These are phyloP conservation scores for Aureobasidium lini DNA, from an alignment of 2,329 filamentous ascomycete species.

Conservation along the genomic window DNA sequence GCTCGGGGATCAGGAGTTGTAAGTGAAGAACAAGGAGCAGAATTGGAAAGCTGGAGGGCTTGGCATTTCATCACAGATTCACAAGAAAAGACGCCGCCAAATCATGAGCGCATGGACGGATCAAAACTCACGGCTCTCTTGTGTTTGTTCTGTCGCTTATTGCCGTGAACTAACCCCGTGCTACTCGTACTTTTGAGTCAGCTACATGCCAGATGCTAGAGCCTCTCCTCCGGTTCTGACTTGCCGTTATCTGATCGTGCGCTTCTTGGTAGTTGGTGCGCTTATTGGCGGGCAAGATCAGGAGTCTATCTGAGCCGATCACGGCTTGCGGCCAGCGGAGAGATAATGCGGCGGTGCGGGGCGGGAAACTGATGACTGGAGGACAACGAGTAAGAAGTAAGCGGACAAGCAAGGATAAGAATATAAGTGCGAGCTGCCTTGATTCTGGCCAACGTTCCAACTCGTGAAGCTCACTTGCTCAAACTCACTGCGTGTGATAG, in stretches of 20 bases:
- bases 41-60: constrained; percentile 13
- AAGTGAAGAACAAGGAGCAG: constrained; percentile 7
- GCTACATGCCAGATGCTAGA: no score
- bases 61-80: constrained; percentile 12
- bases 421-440: not conserved
- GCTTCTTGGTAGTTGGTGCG: not conserved
- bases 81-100: constrained; percentile 1
- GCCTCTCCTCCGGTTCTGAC: not conserved
- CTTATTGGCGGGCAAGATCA: not conserved
- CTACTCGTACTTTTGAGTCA: not conserved
- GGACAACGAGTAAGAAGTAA: not conserved
- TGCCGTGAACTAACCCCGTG: not conserved
- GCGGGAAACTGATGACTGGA: not conserved
- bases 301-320: not conserved
- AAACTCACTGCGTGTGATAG: not conserved
- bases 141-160: not conserved
- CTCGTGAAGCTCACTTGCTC: not conserved
- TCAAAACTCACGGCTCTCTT: not conserved
- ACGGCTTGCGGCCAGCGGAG: not conserved
- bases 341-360: not conserved
- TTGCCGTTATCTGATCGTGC: not conserved
- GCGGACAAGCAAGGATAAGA: not conserved
- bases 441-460: not conserved
- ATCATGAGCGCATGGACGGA: constrained; percentile 5
- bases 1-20: constrained; percentile 1